Conservation (phyloP, 2,329 filamentous ascomycete species). For the Aotearoamyces nothofagi region DNA sequence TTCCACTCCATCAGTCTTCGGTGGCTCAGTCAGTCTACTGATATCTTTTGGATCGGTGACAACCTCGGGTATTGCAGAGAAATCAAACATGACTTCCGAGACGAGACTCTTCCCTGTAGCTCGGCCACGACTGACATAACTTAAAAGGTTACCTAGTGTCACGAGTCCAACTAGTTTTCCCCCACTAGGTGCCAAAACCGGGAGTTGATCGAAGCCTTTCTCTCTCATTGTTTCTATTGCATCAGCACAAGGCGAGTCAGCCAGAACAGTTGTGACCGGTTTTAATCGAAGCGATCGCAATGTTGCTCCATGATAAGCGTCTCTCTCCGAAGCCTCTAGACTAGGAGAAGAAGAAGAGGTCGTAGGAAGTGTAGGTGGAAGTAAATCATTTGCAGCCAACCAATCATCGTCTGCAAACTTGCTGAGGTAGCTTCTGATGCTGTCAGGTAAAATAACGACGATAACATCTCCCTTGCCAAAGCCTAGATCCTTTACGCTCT, state of each 20-base stretch:
- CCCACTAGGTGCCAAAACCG: constrained; percentile 59
- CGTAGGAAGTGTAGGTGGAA: constrained; percentile 42
- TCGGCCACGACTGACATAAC: constrained; percentile 73
- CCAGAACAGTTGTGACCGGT: constrained; percentile 74
- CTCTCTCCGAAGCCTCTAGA: constrained; percentile 24
- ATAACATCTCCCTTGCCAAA: constrained; percentile 74
- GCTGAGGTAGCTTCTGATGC: constrained; percentile 90
- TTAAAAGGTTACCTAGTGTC: constrained; percentile 86
- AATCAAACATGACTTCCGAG: constrained; percentile 92
- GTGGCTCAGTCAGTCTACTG: constrained; percentile 20
- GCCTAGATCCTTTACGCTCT: constrained; percentile 61
- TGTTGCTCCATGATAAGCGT: constrained; percentile 65
- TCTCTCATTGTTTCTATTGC: constrained; percentile 98
- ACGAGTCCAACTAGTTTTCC: constrained; percentile 77
- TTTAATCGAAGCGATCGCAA: constrained; percentile 77
- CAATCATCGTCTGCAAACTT: constrained; percentile 99
- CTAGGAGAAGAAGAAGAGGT: constrained; percentile 24
- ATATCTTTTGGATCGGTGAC: constrained; percentile 73
- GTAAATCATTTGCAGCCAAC: constrained; percentile 89
- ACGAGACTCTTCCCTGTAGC: constrained; percentile 62
- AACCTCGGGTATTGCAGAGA: constrained; percentile 72
- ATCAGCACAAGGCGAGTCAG: constrained; percentile 58
- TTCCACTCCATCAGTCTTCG: constrained; percentile 16
- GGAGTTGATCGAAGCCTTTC: constrained; percentile 94
- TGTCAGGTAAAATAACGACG: constrained; percentile 86